Evolutionary conservation across 176 grass and related monocot genomes (phyloP).

Genomic region (Oropetium thomaeum): DNA sequence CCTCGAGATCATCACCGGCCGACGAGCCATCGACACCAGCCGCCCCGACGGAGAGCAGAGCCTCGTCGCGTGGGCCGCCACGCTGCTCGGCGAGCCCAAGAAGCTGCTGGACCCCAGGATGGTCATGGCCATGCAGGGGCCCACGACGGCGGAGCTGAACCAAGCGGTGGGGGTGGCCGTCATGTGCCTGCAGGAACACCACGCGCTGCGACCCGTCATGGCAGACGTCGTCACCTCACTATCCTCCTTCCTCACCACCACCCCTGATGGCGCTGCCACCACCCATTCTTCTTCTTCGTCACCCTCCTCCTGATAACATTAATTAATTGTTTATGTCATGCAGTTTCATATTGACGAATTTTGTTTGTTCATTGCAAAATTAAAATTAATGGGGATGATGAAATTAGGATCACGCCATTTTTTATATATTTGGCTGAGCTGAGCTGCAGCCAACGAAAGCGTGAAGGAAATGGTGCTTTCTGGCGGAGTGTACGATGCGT

Average conservation of each 20-base stretch:
- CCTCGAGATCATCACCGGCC: slow-evolving; percentile 52
- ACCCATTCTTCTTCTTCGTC: neutral
- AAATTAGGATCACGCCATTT: too few relatives aligned
- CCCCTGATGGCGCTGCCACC: too few relatives aligned
- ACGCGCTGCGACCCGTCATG: slow-evolving; percentile 45
- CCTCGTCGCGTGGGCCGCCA: slow-evolving; percentile 50
- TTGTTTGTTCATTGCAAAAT: too few relatives aligned
- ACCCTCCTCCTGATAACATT: too few relatives aligned
- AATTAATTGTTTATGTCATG: too few relatives aligned
- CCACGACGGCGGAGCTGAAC: slow-evolving; percentile 17
- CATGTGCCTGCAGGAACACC: slow-evolving; percentile 64
- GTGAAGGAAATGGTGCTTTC: neutral
- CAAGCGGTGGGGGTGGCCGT: slow-evolving; percentile 50
- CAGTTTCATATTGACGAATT: too few relatives aligned
- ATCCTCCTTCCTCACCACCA: slow-evolving; percentile 24
- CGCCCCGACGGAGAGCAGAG: slow-evolving; percentile 47
- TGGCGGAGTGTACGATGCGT: neutral
- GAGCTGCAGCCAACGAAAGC: too few relatives aligned
- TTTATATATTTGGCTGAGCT: too few relatives aligned
- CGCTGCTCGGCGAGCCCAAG: slow-evolving; percentile 35
- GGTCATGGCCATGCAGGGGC: neutral
- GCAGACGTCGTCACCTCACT: slow-evolving; percentile 47
- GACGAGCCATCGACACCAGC: slow-evolving; percentile 34
- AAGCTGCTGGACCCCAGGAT: slow-evolving; percentile 50
- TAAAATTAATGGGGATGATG: too few relatives aligned